Percentiles rank a stretch among this genome's conserved stretches.
Conservation (phyloP, 2,329 filamentous ascomycete genomes). For the Epichloe gansuensis region DNA sequence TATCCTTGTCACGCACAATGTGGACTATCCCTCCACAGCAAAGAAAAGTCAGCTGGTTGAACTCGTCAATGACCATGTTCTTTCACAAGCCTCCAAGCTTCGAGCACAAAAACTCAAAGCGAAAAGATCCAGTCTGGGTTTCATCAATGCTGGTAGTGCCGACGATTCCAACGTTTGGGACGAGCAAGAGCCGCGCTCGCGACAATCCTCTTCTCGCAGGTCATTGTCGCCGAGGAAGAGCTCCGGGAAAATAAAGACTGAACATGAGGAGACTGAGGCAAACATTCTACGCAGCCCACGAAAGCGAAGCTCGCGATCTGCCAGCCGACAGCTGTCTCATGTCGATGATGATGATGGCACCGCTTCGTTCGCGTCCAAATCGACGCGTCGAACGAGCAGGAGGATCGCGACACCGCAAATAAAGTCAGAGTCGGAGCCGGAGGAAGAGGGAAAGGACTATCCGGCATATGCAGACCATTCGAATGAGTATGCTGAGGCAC, state of each 20-base stretch:
- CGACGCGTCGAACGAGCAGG: constrained; percentile 33
- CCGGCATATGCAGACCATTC: constrained; percentile 30
- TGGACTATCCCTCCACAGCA: constrained; percentile 74
- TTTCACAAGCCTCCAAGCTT: constrained; percentile 66
- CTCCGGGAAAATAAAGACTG: constrained; percentile 37
- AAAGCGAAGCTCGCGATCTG: constrained; percentile 41
- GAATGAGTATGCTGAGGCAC: constrained; percentile 38
- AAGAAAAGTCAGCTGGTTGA: constrained; percentile 85
- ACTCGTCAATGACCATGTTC: constrained; percentile 66
- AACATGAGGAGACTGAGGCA: constrained; percentile 32
- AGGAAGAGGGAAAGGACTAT: constrained; percentile 21
- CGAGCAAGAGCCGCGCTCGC: constrained; percentile 42
- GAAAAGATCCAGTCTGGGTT: constrained; percentile 78
- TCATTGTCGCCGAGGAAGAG: constrained; percentile 43
- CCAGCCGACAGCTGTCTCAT: constrained; percentile 40
- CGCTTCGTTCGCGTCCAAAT: constrained; percentile 24
- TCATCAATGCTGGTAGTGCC: constrained; percentile 54
- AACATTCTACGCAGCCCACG: constrained; percentile 32
- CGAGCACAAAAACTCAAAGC: constrained; percentile 63
- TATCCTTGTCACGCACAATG: constrained; percentile 78
- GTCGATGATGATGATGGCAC: constrained; percentile 33
- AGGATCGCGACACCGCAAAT: constrained; percentile 39
- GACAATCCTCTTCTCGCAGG: constrained; percentile 35
- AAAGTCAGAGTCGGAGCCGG: constrained; percentile 41
- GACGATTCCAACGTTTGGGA: constrained; percentile 51